These are phyloP conservation scores for Botryosphaeria agaves DNA, from an alignment of 2,329 filamentous ascomycete species.

Conservation along the genomic window DNA sequence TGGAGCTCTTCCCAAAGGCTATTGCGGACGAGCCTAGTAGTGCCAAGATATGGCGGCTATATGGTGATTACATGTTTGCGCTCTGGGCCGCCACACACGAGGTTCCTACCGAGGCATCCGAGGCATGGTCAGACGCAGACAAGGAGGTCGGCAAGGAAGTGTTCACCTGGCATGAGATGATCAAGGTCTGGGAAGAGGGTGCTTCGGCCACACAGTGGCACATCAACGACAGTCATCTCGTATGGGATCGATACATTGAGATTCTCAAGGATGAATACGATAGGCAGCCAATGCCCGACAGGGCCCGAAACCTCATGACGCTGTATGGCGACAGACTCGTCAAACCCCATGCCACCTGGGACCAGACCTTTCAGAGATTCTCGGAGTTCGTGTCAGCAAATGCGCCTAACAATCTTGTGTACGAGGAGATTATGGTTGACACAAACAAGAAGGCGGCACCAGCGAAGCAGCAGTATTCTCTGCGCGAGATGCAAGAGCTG, in stretches of 20 bases:
- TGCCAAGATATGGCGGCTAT: slow-evolving; percentile 56
- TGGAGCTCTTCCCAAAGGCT: slow-evolving; percentile 57
- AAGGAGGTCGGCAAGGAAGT: slow-evolving; percentile 50
- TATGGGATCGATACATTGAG: slow-evolving; percentile 67
- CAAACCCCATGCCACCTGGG: slow-evolving; percentile 59
- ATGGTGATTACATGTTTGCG: slow-evolving; percentile 62
- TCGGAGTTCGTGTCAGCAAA: slow-evolving; percentile 59
- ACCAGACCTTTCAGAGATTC: slow-evolving; percentile 56
- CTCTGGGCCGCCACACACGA: slow-evolving; percentile 37
- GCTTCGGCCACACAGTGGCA: slow-evolving; percentile 57
- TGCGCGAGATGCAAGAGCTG: slow-evolving; percentile 52
- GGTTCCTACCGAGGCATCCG: slow-evolving; percentile 10
- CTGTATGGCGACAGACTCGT: slow-evolving; percentile 54
- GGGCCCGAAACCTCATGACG: slow-evolving; percentile 46
- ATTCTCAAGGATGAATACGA: slow-evolving; percentile 52
- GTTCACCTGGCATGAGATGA: slow-evolving; percentile 49
- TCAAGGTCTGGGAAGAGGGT: slow-evolving; percentile 54
- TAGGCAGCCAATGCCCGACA: slow-evolving; percentile 35
- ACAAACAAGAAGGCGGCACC: slow-evolving; percentile 44
- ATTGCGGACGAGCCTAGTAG: slow-evolving; percentile 56
- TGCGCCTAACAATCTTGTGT: slow-evolving; percentile 40
- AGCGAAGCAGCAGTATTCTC: slow-evolving; percentile 44
- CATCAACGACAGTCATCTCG: slow-evolving; percentile 55
- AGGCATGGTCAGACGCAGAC: slow-evolving; percentile 45
- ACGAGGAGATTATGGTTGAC: slow-evolving; percentile 56